A percentile compares a stretch with the other conserved stretches of the same genome.
Conservation (phyloP, 2,329 filamentous ascomycete genomes). For the Massarina eburnea region DNA sequence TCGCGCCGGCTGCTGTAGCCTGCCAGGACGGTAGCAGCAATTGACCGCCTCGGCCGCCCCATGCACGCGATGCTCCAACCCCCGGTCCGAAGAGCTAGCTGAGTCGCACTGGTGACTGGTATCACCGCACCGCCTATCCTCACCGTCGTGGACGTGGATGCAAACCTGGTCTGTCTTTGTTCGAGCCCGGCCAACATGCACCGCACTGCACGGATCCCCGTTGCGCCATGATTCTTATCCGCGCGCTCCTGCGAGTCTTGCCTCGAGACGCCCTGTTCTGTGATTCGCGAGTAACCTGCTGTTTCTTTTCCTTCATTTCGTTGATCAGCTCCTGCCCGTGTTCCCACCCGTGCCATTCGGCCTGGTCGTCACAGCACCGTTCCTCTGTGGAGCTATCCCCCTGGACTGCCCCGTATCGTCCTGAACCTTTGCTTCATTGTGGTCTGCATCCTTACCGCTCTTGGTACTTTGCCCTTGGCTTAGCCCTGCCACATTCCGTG, state of each 20-base stretch:
- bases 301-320: conserved; percentile 39
- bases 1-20: no score
- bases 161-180: conserved; percentile 27
- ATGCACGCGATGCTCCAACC: conserved; percentile 32
- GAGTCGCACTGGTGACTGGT: conserved; percentile 37
- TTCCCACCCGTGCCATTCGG: conserved; percentile 44
- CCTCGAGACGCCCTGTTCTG: conserved; percentile 22
- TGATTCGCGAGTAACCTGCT: conserved; percentile 37
- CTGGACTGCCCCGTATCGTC: conserved; percentile 36
- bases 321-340: conserved; percentile 35
- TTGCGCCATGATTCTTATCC: conserved; percentile 47
- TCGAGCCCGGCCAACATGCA: conserved; percentile 30
- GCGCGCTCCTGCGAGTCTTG: conserved; percentile 24
- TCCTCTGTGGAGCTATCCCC: conserved; percentile 39
- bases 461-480: conserved; percentile 31
- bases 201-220: conserved; percentile 43
- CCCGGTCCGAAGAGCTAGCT: conserved; percentile 32
- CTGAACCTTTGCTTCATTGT: conserved; percentile 35
- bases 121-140: conserved; percentile 10
- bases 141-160: conserved; percentile 12
- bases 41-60: conserved; percentile 38
- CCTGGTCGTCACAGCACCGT: conserved; percentile 38
- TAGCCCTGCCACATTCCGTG: conserved; percentile 36
- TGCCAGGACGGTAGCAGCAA: background rate
- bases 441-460: conserved; percentile 34